phyloP scores from a whole-genome alignment of 768 basidiomycete genomes.

The Serendipita sp. region DNA sequence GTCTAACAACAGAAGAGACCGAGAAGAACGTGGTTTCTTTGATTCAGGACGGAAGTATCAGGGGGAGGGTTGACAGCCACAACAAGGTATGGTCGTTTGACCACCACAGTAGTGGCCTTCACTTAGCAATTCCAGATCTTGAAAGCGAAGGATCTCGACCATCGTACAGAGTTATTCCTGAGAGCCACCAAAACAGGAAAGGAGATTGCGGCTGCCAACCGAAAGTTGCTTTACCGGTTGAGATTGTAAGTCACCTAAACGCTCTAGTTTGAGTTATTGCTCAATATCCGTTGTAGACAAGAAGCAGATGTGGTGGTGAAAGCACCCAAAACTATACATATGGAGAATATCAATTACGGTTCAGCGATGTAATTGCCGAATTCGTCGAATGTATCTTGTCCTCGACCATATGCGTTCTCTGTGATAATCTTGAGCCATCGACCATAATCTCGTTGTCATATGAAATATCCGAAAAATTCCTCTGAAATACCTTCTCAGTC shows the following conservation, averaged over 20 bases:
- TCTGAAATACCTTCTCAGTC: not conserved
- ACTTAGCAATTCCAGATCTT: conserved; percentile 37
- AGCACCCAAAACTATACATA: conserved; percentile 28
- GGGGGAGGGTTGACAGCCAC: conserved; percentile 74
- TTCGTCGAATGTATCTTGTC: not conserved
- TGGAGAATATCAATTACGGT: not conserved
- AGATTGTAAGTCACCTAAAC: conserved; percentile 39
- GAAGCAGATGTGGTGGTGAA: conserved; percentile 67
- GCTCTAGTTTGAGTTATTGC: not conserved
- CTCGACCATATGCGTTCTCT: too few relatives aligned
- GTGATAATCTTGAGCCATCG: not conserved
- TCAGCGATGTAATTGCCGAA: not conserved
- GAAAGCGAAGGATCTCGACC: conserved; percentile 62
- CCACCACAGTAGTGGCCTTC: not conserved
- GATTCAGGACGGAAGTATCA: conserved; percentile 61
- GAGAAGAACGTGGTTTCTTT: conserved; percentile 58
- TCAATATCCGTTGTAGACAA: conserved; percentile 31
- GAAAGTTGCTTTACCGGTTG: conserved; percentile 70
- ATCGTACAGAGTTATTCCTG: conserved; percentile 58
- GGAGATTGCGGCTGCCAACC: conserved; percentile 54
- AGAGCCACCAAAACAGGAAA: conserved; percentile 56
- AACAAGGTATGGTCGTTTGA: conserved; percentile 44
- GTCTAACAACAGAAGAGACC: conserved; percentile 55
- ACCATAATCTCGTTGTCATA: not conserved
- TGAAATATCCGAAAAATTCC: not conserved